Evolutionary conservation across 805 yeast genomes (phyloP).

Genomic region (Pichia insulana): DNA sequence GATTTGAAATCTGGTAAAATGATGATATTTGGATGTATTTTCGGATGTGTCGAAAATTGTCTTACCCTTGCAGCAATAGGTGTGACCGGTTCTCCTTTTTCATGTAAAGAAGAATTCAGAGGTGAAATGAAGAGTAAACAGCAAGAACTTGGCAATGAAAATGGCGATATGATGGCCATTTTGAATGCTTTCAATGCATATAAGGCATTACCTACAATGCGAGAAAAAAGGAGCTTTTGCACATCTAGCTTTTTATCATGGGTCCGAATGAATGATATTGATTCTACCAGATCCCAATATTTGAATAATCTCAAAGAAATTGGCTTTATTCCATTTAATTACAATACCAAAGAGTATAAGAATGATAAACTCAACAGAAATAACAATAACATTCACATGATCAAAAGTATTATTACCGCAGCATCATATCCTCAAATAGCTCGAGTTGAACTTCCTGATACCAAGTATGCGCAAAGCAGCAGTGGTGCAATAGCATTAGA

Average conservation of each 20-base stretch:
- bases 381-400: constrained; percentile 37
- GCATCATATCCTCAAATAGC: constrained; percentile 79
- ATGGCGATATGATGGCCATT: constrained; percentile 72
- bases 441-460: constrained; percentile 72
- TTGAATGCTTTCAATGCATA: constrained; percentile 53
- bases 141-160: constrained; percentile 34
- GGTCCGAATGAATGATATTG: constrained; percentile 59
- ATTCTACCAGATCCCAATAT: constrained; percentile 63
- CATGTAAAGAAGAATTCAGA: constrained; percentile 50
- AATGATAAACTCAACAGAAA: constrained; percentile 40
- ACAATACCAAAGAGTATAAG: constrained; percentile 17
- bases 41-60: constrained; percentile 72
- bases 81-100: constrained; percentile 68
- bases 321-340: constrained; percentile 60
- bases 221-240: constrained; percentile 37
- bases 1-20: constrained; percentile 83
- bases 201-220: constrained; percentile 22
- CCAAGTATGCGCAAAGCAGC: constrained; percentile 58
- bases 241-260: constrained; percentile 53
- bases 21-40: constrained; percentile 68
- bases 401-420: constrained; percentile 68
- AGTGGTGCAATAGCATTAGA: constrained; percentile 82
- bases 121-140: constrained; percentile 49
- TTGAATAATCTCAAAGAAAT: constrained; percentile 63
- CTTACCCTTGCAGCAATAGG: constrained; percentile 75